Base-by-base conservation (phyloP, 2,329 filamentous ascomycete species). In the Hypoxylon sp. region DNA sequence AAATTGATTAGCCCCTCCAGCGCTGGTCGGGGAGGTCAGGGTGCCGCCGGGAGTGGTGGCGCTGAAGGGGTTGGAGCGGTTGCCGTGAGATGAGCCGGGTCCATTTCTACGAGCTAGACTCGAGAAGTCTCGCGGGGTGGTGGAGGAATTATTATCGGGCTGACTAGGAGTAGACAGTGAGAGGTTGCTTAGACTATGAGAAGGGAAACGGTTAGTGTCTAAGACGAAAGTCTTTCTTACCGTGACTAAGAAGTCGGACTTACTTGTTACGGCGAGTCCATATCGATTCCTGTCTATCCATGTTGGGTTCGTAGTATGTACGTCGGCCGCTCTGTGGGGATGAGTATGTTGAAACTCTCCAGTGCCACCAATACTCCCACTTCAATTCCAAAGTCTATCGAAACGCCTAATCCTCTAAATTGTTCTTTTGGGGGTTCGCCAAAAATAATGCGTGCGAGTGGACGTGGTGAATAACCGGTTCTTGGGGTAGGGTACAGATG, bases 251-350 rank as follows among this genome's bases (percentile, higher is more conserved):
- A 49, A 49, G 41, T 36, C 9, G 64, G 58, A 81, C 90, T 81
- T 86, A 94, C 92, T 93, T 94, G 82, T 90, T 91, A 82, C 93
- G 91, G 82, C 93, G 91, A 82, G 89, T 91, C 92, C 93, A 95
- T 85, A 89, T 76, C 65, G 76, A 75, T 70, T 76, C 76, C 69
- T 79, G 82, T 79, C 86, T 87, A 81, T 88, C 87, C 87, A 89
- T 89, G 79, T 64, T 74, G 68, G 60, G 43, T 62, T 64, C 45
- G 60, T 64, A 49, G 58, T 32, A 45, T 57, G 62, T 55, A 53
- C 46, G 62, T 59, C 45, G 68, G 66, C 61, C 48, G 63, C 57
- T 71, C 57, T 60, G 32, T 55, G 55, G 67, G 68, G 66, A 64
- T 46, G 68, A 69, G 60, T 69, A 69, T 64, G 68, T 60, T 62